phyloP scores from a whole-genome alignment of 768 basidiomycete species.

The Boletus rubroflammeus region DNA sequence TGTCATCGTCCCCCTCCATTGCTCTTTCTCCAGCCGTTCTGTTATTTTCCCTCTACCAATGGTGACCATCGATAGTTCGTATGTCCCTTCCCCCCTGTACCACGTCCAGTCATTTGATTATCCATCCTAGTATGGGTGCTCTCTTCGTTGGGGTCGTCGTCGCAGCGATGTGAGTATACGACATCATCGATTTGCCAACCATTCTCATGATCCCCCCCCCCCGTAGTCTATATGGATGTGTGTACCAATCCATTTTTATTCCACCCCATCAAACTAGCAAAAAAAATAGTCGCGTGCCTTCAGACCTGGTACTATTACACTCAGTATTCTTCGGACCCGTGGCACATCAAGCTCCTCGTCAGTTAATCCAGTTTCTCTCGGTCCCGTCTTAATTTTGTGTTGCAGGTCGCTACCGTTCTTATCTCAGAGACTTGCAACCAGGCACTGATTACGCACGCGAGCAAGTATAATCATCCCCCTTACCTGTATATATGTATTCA shows the following conservation, averaged over 20 bases:
- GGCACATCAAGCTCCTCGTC: conserved; percentile 47
- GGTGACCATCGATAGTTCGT: conserved; percentile 35
- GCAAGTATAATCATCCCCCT: conserved; percentile 25
- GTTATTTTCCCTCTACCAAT: neutral
- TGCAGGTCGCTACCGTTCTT: conserved; percentile 49
- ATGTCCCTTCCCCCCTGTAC: conserved; percentile 5
- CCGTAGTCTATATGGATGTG: conserved; percentile 51
- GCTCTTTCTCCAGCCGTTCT: neutral
- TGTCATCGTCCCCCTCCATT: neutral
- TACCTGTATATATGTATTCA: neutral
- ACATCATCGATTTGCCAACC: neutral
- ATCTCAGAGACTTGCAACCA: conserved; percentile 52
- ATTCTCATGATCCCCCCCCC: conserved; percentile 5
- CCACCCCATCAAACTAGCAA: neutral
- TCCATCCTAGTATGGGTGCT: conserved; percentile 41
- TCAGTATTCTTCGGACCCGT: conserved; percentile 47
- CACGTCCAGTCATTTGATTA: neutral
- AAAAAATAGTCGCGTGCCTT: conserved; percentile 46
- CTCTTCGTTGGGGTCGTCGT: conserved; percentile 47
- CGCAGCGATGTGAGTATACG: conserved; percentile 44
- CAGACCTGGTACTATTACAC: conserved; percentile 32
- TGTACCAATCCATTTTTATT: conserved; percentile 1
- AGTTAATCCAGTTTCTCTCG: conserved; percentile 8
- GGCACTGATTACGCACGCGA: conserved; percentile 47
- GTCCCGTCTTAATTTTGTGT: neutral